Evolutionary conservation across 768 basidiomycete genomes (phyloP), one percentile per base, ranked within the genome.

Genomic region (Vararia minispora): DNA sequence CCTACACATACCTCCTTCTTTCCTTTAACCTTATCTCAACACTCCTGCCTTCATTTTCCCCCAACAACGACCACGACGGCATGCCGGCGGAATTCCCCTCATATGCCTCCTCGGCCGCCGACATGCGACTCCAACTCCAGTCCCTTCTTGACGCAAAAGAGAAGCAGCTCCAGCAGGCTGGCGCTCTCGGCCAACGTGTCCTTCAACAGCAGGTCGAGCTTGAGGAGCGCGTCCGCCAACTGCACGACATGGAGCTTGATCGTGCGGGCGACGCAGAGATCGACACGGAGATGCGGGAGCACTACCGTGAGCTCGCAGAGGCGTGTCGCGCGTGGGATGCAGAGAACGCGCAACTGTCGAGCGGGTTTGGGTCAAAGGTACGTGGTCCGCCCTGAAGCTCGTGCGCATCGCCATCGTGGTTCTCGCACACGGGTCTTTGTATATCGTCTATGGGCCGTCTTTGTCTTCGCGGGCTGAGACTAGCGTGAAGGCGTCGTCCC

Each of bases 161-260:
- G 59, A 77, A 79, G 54, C 90, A 97, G 58, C 79, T 97, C 24
- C 79, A 88, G 46, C 83, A 88, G 47, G 88, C 89, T 4, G 91
- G 87, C 26, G 82, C 79, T 39, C 77, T 98, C 55, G 92, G 94
- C 36, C 90, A 95, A 62, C 83, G 87, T 58, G 77, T 98, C 51
- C 78, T 97, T 44, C 74, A 77, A 14, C 94, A 98, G 65, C 89
- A 89, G 61, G 80, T 87, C 63, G 87, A 94, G 55, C 74, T 97
- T 45, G 88, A 95, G 59, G 79, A 82, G 54, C 74, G 87, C 36
- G 87, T 97, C 43, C 68, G 74, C 30, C 81, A 83, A 53, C 68
- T 94, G 37, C 81, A 88, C 50, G 81, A 82, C 25, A 55, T 74
- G 12, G 79, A 79, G 37, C 69, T 62, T 14, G 79, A 78, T 42